Conservation (phyloP, 2,329 filamentous ascomycete species). For the Apiospora pterosperma region DNA sequence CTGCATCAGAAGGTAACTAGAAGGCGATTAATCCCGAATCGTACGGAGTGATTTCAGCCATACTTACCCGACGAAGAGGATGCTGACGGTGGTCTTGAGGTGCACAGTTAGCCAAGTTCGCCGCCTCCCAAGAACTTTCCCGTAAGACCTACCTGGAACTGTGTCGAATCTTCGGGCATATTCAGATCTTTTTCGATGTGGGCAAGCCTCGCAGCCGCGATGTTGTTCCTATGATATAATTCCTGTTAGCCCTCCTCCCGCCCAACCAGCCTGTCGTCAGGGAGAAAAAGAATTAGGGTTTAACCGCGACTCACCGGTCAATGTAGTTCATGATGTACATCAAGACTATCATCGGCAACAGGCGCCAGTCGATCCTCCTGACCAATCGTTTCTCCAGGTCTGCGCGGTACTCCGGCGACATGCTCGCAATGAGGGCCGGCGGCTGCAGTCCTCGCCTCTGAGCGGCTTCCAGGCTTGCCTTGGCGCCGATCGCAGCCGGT, state of each 20-base stretch:
- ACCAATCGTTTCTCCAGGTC: constrained; percentile 53
- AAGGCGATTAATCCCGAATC: neutral
- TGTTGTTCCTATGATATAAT: constrained; percentile 48
- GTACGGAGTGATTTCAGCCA: neutral
- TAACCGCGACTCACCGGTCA: constrained; percentile 32
- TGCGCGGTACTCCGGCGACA: constrained; percentile 48
- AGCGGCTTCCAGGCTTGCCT: constrained; percentile 10
- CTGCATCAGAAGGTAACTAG: constrained; percentile 46
- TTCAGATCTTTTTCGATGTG: constrained; percentile 37
- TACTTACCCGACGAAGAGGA: constrained; percentile 46
- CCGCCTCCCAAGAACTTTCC: neutral
- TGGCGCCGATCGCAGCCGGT: neutral
- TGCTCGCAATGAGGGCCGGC: constrained; percentile 34
- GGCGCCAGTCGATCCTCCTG: constrained; percentile 61
- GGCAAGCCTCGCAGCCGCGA: constrained; percentile 50
- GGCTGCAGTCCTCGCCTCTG: constrained; percentile 21
- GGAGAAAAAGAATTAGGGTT: neutral
- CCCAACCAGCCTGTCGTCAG: too few relatives aligned
- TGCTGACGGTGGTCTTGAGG: constrained; percentile 42
- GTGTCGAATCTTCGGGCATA: constrained; percentile 23
- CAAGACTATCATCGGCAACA: constrained; percentile 65
- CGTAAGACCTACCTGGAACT: constrained; percentile 31
- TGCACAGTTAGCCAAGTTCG: constrained; percentile 4
- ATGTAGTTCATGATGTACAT: constrained; percentile 72
- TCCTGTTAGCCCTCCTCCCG: constrained; percentile 18